Evolutionary conservation across 768 basidiomycete genomes (phyloP).

Genomic region (Suillus hirtellus): DNA sequence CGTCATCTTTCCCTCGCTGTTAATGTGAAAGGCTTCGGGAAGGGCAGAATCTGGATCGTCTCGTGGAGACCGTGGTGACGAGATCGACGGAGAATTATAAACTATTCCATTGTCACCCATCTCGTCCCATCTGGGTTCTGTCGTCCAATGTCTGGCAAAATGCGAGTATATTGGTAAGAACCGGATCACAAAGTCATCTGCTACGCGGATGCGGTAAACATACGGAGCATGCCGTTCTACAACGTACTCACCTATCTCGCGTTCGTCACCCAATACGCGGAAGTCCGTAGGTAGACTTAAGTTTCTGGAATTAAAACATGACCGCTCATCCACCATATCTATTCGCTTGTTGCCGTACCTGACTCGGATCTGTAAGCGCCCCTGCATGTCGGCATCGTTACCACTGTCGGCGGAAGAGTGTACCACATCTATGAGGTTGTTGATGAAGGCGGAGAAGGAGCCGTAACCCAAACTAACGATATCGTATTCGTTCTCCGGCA

Average conservation of each 20-base stretch:
- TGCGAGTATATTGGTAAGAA: conserved; percentile 4
- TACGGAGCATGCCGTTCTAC: neutral
- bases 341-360: conserved; percentile 4
- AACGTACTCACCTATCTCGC: conserved; percentile 4
- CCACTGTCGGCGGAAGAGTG: conserved; percentile 6
- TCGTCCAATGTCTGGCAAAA: neutral
- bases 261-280: neutral
- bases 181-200: neutral
- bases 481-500: conserved; percentile 75
- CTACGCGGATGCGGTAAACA: neutral
- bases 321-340: neutral
- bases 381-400: conserved; percentile 21
- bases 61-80: neutral
- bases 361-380: neutral
- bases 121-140: conserved; percentile 5
- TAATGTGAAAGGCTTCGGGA: conserved; percentile 35
- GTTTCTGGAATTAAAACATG: conserved; percentile 4
- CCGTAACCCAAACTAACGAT: conserved; percentile 38
- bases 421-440: conserved; percentile 17
- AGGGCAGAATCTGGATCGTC: neutral
- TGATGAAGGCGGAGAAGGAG: conserved; percentile 19
- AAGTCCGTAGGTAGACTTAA: neutral
- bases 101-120: conserved; percentile 1
- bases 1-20: conserved; percentile 54
- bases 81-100: neutral